Evolutionary conservation across 176 grass and related monocot genomes (phyloP).

Genomic region (Juncus inflexus): DNA sequence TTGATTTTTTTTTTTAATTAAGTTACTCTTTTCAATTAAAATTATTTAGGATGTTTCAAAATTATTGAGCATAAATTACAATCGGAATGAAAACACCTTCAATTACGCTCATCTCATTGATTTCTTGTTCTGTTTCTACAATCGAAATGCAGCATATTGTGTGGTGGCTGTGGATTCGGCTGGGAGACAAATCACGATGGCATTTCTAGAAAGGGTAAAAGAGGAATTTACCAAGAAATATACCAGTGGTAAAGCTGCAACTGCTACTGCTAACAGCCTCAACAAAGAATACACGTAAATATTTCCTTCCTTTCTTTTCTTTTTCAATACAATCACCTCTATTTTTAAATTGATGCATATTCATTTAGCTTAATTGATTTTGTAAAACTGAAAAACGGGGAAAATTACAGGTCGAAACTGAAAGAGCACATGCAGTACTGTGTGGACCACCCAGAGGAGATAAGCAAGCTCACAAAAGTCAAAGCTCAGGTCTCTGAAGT

Average conservation of each 20-base stretch:
- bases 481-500: slow-evolving; percentile 93
- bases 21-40: slow-evolving; percentile 8
- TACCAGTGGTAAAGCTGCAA: slow-evolving; percentile 67
- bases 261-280: slow-evolving; percentile 59
- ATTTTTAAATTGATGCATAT: background rate
- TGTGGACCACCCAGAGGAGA: slow-evolving; percentile 72
- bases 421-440: slow-evolving; percentile 88
- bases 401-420: slow-evolving; percentile 56
- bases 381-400: background rate
- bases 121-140: background rate
- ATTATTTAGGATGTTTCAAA: background rate
- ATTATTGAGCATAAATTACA: slow-evolving; percentile 6
- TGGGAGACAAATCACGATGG: slow-evolving; percentile 61
- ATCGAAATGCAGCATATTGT: slow-evolving; percentile 59
- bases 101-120: background rate
- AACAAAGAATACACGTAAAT: slow-evolving; percentile 76
- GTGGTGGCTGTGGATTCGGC: slow-evolving; percentile 71
- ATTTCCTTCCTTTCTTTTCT: slow-evolving; percentile 1
- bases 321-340: background rate
- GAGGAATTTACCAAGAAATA: slow-evolving; percentile 83
- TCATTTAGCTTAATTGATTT: background rate
- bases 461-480: slow-evolving; percentile 80
- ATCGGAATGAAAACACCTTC: background rate
- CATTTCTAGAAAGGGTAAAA: slow-evolving; percentile 78
- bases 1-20: no score